Conservation (phyloP, 345 rosid species). For the Heritiera littoralis region DNA sequence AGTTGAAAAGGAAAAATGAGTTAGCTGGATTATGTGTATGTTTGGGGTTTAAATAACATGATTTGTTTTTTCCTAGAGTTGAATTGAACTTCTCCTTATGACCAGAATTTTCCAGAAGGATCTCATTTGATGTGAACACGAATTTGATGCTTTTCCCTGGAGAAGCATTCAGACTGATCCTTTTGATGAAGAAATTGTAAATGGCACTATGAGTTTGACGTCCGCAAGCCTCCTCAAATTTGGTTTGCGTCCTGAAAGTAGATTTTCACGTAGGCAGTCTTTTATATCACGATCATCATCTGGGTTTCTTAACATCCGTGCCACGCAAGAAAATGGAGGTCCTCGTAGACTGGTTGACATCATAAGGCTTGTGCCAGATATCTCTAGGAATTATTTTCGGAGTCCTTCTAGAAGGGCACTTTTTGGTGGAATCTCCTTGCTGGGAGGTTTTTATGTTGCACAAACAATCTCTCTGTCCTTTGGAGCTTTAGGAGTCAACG, state of each 20-base stretch:
- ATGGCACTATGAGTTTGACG: constrained; percentile 51
- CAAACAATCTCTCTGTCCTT: constrained; percentile 90
- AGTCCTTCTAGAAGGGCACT: constrained; percentile 62
- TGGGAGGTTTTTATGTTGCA: constrained; percentile 91
- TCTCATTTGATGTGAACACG: constrained; percentile 1
- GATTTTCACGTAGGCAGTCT: constrained; percentile 21
- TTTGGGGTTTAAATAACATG: not conserved
- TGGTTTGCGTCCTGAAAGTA: constrained; percentile 28
- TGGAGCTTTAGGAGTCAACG: constrained; percentile 91
- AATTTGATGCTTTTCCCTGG: constrained; percentile 16
- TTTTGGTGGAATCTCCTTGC: constrained; percentile 25
- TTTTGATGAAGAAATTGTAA: constrained; percentile 12
- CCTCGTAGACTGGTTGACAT: constrained; percentile 76
- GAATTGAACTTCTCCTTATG: not conserved
- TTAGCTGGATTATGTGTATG: not conserved
- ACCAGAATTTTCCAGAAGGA: not conserved
- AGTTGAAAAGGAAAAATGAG: not conserved
- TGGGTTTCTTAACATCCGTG: constrained; percentile 42
- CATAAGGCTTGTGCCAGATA: constrained; percentile 66
- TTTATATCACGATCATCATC: constrained; percentile 29
- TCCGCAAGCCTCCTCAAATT: constrained; percentile 31
- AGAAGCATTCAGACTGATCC: not conserved
- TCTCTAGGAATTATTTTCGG: constrained; percentile 69
- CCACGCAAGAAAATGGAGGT: constrained; percentile 71
- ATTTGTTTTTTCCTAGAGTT: not conserved